phyloP scores from a whole-genome alignment of 2,329 filamentous ascomycete species.

The Dendrostoma leiphaemia region DNA sequence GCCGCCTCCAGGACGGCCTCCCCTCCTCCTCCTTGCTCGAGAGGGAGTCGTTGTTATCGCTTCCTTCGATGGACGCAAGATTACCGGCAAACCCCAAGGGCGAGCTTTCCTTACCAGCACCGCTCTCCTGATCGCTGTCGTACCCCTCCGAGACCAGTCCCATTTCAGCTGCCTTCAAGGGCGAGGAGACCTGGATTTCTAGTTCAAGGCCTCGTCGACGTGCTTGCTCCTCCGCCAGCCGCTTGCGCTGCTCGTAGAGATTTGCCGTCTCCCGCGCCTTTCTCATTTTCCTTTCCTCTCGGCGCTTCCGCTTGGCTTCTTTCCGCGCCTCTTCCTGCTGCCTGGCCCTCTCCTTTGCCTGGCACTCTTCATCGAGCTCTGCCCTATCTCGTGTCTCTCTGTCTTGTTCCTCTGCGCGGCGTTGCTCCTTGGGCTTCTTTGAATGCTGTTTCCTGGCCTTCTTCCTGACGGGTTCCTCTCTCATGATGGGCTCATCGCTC shows the following conservation, averaged over 20 bases:
- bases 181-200: slow-evolving; percentile 13
- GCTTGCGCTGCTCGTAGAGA: slow-evolving; percentile 8
- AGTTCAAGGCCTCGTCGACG: slow-evolving; percentile 14
- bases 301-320: neutral
- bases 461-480: neutral
- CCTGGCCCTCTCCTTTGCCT: neutral
- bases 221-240: slow-evolving; percentile 6
- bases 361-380: neutral
- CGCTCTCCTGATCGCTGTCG: neutral
- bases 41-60: slow-evolving; percentile 7
- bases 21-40: slow-evolving; percentile 1
- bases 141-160: neutral
- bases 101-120: neutral
- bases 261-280: neutral
- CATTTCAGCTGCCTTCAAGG: neutral
- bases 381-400: neutral
- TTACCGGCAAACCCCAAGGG: neutral
- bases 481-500: neutral
- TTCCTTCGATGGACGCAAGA: neutral
- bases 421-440: too few species aligned
- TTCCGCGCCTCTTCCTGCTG: neutral
- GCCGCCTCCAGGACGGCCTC: neutral
- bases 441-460: neutral
- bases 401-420: too few species aligned
- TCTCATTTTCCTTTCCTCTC: neutral